Conservation (phyloP, 148 eudicot species). For the Dysphania ambrosioides region DNA sequence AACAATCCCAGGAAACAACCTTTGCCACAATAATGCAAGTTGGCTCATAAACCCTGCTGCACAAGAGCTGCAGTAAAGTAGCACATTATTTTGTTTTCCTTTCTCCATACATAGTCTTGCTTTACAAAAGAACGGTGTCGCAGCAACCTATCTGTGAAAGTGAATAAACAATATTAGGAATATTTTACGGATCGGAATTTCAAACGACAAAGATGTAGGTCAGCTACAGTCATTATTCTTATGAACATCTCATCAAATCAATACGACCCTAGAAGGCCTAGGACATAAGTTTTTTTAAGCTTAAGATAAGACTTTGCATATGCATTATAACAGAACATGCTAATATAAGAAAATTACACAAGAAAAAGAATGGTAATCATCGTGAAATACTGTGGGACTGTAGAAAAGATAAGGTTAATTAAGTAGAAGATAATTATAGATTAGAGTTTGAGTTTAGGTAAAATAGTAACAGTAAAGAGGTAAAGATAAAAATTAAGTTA, state of each 20-base stretch:
- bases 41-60: slow-evolving; percentile 14
- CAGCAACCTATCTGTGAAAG: slow-evolving; percentile 21
- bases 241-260: not conserved
- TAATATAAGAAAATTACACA: not conserved
- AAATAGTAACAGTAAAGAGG: too few relatives aligned
- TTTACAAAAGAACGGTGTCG: slow-evolving; percentile 9
- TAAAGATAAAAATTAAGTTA: too few relatives aligned
- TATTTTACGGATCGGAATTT: not conserved
- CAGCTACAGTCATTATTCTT: not conserved
- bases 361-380: not conserved
- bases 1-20: slow-evolving; percentile 12
- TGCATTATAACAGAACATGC: not conserved
- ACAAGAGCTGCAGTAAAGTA: slow-evolving; percentile 26
- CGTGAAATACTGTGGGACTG: not conserved
- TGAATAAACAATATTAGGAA: not conserved
- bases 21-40: slow-evolving; percentile 14
- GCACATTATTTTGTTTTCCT: slow-evolving; percentile 8
- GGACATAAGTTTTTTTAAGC: not conserved
- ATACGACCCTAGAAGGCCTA: not conserved
- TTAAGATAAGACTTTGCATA: not conserved
- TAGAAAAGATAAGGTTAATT: too few relatives aligned
- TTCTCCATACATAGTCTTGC: slow-evolving; percentile 13
- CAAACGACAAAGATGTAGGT: not conserved
- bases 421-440: too few relatives aligned
- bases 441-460: too few relatives aligned